A percentile compares a stretch with the other conserved stretches of the same genome.
These are phyloP conservation scores for Phytophthora palmivora DNA, from an alignment of 352 stramenopile genomes.

Conservation along the genomic window DNA sequence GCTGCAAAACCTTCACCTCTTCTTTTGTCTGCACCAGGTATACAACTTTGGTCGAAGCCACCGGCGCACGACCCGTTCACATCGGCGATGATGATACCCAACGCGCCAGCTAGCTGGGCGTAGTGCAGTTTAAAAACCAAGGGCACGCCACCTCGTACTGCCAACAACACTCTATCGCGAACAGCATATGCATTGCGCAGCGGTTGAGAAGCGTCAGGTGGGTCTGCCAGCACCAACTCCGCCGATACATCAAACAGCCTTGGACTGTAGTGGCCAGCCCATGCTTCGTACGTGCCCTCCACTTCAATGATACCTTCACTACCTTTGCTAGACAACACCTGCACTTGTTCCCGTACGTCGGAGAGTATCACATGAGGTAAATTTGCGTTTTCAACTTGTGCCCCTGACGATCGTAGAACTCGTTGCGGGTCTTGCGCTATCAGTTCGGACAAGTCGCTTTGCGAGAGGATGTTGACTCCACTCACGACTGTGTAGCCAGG, in stretches of 20 bases:
- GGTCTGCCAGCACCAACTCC: constrained; percentile 70
- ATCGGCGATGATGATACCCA: constrained; percentile 75
- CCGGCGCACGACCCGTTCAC: constrained; percentile 46
- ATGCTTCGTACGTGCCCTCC: constrained; percentile 56
- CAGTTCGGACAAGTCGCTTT: constrained; percentile 33
- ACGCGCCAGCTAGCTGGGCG: constrained; percentile 66
- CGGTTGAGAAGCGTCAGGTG: constrained; percentile 56
- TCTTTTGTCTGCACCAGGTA: constrained; percentile 56
- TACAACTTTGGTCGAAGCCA: constrained; percentile 76
- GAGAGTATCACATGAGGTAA: constrained; percentile 59
- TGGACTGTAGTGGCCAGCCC: constrained; percentile 73
- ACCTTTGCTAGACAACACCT: constrained; percentile 26
- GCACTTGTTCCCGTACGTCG: constrained; percentile 56
- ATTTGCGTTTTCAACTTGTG: constrained; percentile 24
- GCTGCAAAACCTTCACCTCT: constrained; percentile 66
- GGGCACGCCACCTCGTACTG: constrained; percentile 55
- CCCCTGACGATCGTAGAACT: constrained; percentile 31
- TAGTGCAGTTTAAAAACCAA: constrained; percentile 77
- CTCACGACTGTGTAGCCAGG: constrained; percentile 43
- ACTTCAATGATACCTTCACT: constrained; percentile 6
- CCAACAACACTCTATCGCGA: constrained; percentile 65
- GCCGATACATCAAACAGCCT: constrained; percentile 71
- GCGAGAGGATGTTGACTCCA: constrained; percentile 35
- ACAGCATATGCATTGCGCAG: constrained; percentile 58
- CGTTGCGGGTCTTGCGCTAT: constrained; percentile 30